phyloP scores from a whole-genome alignment of 2,329 filamentous ascomycete genomes.

The Fusarium sp. region DNA sequence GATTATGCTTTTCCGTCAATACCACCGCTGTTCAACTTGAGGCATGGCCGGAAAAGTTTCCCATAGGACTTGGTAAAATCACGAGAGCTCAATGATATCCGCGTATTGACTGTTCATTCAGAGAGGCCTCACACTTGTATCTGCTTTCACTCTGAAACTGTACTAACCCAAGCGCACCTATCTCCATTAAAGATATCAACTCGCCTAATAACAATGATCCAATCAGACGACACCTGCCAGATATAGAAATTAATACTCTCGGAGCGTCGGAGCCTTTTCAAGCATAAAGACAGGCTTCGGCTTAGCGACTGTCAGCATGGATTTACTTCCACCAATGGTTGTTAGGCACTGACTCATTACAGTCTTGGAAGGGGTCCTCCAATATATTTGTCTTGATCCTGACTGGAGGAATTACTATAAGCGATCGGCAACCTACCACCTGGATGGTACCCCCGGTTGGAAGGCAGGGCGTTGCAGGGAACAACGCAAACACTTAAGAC shows the following conservation, averaged over 20 bases:
- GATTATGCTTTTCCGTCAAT: no score
- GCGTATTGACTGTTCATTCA: not conserved
- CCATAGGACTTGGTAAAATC: not conserved
- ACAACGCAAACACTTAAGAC: not conserved
- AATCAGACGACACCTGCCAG: not conserved
- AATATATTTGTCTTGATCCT: not conserved
- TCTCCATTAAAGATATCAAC: not conserved
- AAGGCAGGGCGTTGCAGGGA: not conserved
- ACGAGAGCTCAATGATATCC: not conserved
- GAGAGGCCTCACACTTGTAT: not conserved
- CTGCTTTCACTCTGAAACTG: not conserved
- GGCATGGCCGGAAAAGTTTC: not conserved
- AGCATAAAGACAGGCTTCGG: constrained; percentile 21
- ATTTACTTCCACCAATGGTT: constrained; percentile 6
- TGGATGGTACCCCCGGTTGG: not conserved
- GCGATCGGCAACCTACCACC: not conserved
- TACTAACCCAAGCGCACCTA: constrained; percentile 4
- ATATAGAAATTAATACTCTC: not conserved
- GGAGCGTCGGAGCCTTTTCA: constrained; percentile 13
- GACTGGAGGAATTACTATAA: constrained; percentile 5
- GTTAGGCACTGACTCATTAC: not conserved
- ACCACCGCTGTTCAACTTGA: not conserved
- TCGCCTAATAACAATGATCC: no score
- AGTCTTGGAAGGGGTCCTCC: not conserved
- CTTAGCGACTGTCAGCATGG: not conserved